Evolutionary conservation across 2,329 filamentous ascomycete genomes (phyloP).

Genomic region (Alternaria sp.): DNA sequence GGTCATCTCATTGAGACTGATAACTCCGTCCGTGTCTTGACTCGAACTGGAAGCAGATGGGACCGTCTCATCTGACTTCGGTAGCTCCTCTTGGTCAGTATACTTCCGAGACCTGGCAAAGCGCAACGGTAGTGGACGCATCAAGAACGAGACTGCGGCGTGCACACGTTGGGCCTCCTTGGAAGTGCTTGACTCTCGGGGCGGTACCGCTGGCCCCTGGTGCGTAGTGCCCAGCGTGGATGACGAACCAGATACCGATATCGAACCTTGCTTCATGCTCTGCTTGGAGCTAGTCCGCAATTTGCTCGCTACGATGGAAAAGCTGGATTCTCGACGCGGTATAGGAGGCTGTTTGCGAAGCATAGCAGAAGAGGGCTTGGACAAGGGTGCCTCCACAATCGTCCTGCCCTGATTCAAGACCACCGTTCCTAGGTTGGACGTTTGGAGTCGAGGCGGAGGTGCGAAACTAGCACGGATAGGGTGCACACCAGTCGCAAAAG

Average conservation of each 20-base stretch:
- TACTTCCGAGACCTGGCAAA: conserved; percentile 21
- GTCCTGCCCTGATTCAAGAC: conserved; percentile 11
- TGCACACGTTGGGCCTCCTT: conserved; percentile 40
- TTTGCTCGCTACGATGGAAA: conserved; percentile 20
- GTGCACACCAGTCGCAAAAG: conserved; percentile 29
- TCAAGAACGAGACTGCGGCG: conserved; percentile 34
- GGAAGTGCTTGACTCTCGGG: conserved; percentile 40
- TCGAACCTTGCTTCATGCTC: conserved; percentile 26
- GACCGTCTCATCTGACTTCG: conserved; percentile 3
- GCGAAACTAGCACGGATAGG: conserved; percentile 27
- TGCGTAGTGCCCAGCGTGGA: conserved; percentile 25
- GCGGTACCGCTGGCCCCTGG: conserved; percentile 33
- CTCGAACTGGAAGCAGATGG: conserved; percentile 1
- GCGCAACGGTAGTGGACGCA: conserved; percentile 25
- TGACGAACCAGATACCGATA: conserved; percentile 30
- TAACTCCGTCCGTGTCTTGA: conserved; percentile 1
- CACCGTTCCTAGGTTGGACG: conserved; percentile 3
- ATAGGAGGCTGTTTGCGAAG: conserved; percentile 21
- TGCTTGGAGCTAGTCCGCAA: conserved; percentile 28
- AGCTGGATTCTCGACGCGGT: conserved; percentile 25
- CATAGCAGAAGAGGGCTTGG: conserved; percentile 18
- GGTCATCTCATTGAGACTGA: background rate
- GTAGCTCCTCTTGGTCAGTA: conserved; percentile 9
- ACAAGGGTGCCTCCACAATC: conserved; percentile 18
- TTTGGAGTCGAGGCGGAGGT: conserved; percentile 20